Percentiles rank a stretch among this genome's conserved stretches.
Evolutionary conservation across 495 filamentous ascomycete species (phyloP).

Genomic region (Podospora anserina): DNA sequence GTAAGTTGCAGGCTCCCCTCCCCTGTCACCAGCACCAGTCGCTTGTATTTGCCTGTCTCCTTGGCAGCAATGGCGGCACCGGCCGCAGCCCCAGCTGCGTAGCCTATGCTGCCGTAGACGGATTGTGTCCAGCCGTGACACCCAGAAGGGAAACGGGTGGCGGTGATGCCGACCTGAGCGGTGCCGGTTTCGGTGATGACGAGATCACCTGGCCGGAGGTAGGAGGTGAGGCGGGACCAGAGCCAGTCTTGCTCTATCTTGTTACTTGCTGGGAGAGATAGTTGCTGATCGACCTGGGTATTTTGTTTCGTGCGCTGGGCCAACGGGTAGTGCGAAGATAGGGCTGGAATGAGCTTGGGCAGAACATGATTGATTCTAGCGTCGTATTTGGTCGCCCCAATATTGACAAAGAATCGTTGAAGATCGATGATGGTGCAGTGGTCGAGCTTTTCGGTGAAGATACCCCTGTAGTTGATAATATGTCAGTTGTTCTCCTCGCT

Average conservation of each 20-base stretch:
- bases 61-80: slow-evolving; percentile 38
- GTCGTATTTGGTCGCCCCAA: slow-evolving; percentile 29
- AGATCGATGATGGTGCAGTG: slow-evolving; percentile 35
- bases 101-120: slow-evolving; percentile 44
- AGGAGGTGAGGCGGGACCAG: slow-evolving; percentile 32
- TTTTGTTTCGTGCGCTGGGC: slow-evolving; percentile 1
- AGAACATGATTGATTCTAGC: slow-evolving; percentile 36
- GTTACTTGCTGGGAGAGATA: slow-evolving; percentile 4
- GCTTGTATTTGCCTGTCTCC: slow-evolving; percentile 25
- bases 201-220: slow-evolving; percentile 49
- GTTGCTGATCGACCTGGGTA: not conserved
- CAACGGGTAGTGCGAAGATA: slow-evolving; percentile 19
- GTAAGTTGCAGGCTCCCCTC: slow-evolving; percentile 45
- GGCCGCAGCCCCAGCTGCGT: slow-evolving; percentile 35
- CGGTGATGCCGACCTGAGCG: slow-evolving; percentile 34
- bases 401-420: slow-evolving; percentile 39
- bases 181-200: slow-evolving; percentile 48
- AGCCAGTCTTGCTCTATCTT: slow-evolving; percentile 38
- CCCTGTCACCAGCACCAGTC: slow-evolving; percentile 39
- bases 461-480: slow-evolving; percentile 23
- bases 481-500: not conserved
- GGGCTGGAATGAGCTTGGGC: slow-evolving; percentile 24
- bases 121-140: slow-evolving; percentile 35
- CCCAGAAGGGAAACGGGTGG: slow-evolving; percentile 29
- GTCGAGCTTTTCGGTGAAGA: slow-evolving; percentile 36